phyloP scores from a whole-genome alignment of 345 rosid species.

The Erysimum cheiranthoides region DNA sequence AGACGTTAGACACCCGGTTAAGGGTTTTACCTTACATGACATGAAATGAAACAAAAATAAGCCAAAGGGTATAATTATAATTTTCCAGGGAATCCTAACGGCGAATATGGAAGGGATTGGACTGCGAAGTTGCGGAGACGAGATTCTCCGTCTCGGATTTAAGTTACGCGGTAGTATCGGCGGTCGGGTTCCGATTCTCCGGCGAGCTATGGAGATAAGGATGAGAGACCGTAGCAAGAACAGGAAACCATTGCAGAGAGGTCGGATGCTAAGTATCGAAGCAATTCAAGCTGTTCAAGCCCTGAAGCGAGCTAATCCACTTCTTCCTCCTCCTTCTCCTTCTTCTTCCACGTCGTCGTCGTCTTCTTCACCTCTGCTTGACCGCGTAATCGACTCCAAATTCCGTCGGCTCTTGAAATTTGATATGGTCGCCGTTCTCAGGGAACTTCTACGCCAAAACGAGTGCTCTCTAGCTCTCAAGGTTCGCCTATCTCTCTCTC shows the following conservation, averaged over 20 bases:
- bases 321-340: constrained; percentile 19
- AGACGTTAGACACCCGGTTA: neutral
- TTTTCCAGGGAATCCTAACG: no score
- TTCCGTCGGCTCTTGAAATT: constrained; percentile 76
- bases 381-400: constrained; percentile 52
- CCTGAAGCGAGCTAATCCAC: constrained; percentile 65
- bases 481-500: constrained; percentile 42
- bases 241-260: constrained; percentile 75
- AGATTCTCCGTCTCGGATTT: constrained; percentile 22
- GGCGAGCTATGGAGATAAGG: constrained; percentile 42
- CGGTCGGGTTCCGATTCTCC: neutral
- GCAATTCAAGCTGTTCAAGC: constrained; percentile 82
- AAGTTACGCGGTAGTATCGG: neutral
- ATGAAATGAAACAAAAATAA: neutral
- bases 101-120: constrained; percentile 43
- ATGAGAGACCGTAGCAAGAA: constrained; percentile 79
- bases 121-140: constrained; percentile 35
- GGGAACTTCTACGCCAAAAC: constrained; percentile 79
- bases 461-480: constrained; percentile 66
- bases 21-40: neutral
- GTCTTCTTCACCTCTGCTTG: constrained; percentile 36
- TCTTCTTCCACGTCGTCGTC: constrained; percentile 22
- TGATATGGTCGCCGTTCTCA: constrained; percentile 82
- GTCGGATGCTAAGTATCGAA: constrained; percentile 84
- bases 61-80: no score